Percentiles rank a stretch among this genome's conserved stretches.
Conservation (phyloP, 129 eudicot species). For the Dittrichia graveolens region DNA sequence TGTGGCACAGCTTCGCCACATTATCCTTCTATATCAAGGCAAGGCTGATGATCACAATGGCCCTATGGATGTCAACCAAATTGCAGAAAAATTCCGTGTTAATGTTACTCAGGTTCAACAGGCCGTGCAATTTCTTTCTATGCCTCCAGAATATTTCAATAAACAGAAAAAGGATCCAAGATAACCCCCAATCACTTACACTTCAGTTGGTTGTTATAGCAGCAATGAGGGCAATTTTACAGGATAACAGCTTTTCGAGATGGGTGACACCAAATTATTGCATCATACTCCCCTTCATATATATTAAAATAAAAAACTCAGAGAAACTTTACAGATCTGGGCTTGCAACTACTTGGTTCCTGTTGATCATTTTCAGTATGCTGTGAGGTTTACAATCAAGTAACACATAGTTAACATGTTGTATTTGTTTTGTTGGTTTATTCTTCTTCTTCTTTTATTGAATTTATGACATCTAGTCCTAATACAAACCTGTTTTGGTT, state of each 20-base stretch:
- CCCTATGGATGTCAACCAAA: slow-evolving; percentile 63
- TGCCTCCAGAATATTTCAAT: slow-evolving; percentile 62
- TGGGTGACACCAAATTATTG: slow-evolving; percentile 14
- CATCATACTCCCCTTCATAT: slow-evolving; percentile 23
- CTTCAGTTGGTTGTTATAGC: slow-evolving; percentile 16
- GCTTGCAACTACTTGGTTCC: slow-evolving; percentile 23
- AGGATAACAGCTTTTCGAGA: slow-evolving; percentile 19
- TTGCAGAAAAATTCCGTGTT: slow-evolving; percentile 62
- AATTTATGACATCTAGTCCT: slow-evolving; percentile 6
- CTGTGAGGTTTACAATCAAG: slow-evolving; percentile 18
- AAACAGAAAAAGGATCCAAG: slow-evolving; percentile 47
- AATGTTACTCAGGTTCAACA: slow-evolving; percentile 62
- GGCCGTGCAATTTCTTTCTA: slow-evolving; percentile 57
- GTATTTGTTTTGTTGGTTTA: slow-evolving; percentile 13
- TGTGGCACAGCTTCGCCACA: slow-evolving; percentile 74
- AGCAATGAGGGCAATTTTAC: slow-evolving; percentile 18
- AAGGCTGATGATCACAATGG: slow-evolving; percentile 73
- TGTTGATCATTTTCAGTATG: slow-evolving; percentile 9
- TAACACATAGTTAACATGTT: slow-evolving; percentile 22
- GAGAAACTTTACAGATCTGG: slow-evolving; percentile 4
- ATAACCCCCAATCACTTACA: slow-evolving; percentile 24
- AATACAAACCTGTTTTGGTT: slow-evolving; percentile 12
- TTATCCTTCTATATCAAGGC: slow-evolving; percentile 80
- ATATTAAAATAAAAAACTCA: slow-evolving; percentile 23
- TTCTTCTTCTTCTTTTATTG: neutral